Base-by-base conservation (phyloP, 352 stramenopile species). In the Phytophthora sp. region DNA sequence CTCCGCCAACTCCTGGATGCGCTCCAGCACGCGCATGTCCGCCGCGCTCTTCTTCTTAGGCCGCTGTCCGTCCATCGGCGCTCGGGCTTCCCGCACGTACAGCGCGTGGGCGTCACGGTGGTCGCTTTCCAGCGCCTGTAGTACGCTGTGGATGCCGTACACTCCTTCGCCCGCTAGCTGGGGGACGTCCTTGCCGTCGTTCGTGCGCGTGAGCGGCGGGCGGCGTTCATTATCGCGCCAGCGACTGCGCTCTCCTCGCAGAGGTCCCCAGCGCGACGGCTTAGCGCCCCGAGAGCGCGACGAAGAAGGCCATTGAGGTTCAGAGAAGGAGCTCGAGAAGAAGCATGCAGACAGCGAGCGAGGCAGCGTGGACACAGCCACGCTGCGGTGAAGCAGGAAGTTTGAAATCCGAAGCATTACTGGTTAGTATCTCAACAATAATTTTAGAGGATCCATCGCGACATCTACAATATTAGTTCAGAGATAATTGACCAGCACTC, bases 91-190 rank as follows among this genome's bases (percentile, higher is more conserved):
- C 1, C 74, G 76, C 54, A 93, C 62, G 57, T 86, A 91, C 18
- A 93, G 70, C 20, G 68, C 60, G 51, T 93, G 71, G 3, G 69
- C 44, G 3, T 64, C 49, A 12, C 84, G 79, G 36, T 90, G 77
- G n/a, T 72, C 70, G 52, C 80, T 89, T 39, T 76, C 76, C 39
- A 93, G 77, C 38, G 77, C 82, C 61, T 91, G 82, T 15, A 87
- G 60, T 12, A 91, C 82, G 44, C 80, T 90, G 68, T 93, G 84
- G 31, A 93, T 74, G 4, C 84, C 84, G 57, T 90, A 91, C 15
- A 93, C 73, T 2, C 79, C 71, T 49, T 93, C 84, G 16, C 84
- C 84, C 7, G 44, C 42, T 15, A 85, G 45, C 42, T 88, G 72
- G n/a, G 82, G 82, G n/a, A 89, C 74, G n/a, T 66, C 44, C 13